phyloP scores from a whole-genome alignment of 2,329 filamentous ascomycete genomes.

The Fonsecaea multimorphosa region DNA sequence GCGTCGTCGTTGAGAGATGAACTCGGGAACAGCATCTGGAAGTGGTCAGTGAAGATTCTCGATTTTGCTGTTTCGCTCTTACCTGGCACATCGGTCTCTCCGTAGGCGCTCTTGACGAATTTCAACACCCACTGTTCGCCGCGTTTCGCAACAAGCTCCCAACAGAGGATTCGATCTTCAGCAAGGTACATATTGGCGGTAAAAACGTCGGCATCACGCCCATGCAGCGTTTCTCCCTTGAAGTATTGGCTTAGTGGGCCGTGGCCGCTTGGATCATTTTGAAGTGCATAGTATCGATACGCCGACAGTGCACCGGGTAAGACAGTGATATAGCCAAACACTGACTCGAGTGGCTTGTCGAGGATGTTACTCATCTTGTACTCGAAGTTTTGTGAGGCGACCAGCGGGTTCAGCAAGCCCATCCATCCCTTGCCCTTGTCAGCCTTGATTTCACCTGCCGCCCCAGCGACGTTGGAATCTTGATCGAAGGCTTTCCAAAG shows the following conservation, averaged over 20 bases:
- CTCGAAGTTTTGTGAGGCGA: conserved; percentile 98
- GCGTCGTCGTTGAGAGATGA: conserved; percentile 92
- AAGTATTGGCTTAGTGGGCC: conserved; percentile 97
- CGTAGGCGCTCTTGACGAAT: conserved; percentile 94
- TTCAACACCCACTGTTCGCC: conserved; percentile 96
- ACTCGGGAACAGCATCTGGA: conserved; percentile 89
- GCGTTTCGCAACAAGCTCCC: conserved; percentile 94
- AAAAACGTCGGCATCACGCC: conserved; percentile 94
- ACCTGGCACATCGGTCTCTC: conserved; percentile 97
- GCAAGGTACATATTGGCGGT: conserved; percentile 99
- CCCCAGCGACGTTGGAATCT: conserved; percentile 95
- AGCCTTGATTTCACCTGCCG: conserved; percentile 96
- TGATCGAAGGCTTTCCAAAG: conserved; percentile 99
- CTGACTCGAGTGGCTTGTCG: conserved; percentile 94
- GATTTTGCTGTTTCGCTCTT: conserved; percentile 47
- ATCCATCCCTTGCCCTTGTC: conserved; percentile 86
- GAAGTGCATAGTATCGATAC: conserved; percentile 92
- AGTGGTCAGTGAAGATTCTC: conserved; percentile 3
- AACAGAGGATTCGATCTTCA: conserved; percentile 98
- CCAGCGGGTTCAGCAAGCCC: conserved; percentile 88
- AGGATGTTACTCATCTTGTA: conserved; percentile 99
- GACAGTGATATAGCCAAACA: conserved; percentile 98
- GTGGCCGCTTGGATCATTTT: conserved; percentile 95
- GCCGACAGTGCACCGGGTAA: conserved; percentile 92
- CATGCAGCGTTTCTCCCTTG: conserved; percentile 96